These are phyloP conservation scores for Agroathelia rolfsii DNA, from an alignment of 1,284 basidiomycete species.

Conservation along the genomic window DNA sequence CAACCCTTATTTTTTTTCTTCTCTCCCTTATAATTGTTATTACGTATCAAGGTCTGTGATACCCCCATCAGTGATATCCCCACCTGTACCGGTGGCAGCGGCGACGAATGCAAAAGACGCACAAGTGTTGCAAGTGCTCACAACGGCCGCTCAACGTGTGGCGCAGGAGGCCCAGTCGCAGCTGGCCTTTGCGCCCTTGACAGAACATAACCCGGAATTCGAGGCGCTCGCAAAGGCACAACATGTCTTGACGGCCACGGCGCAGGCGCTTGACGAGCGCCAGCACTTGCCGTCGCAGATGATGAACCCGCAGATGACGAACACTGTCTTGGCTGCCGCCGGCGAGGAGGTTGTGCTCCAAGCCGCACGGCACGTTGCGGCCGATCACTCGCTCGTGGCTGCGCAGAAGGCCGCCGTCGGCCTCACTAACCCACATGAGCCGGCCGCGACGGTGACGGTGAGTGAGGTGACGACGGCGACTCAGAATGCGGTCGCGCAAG, in stretches of 20 bases:
- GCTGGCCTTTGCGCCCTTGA: constrained; percentile 39
- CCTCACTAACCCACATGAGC: constrained; percentile 24
- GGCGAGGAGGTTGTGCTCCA: constrained; percentile 72
- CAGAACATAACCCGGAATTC: constrained; percentile 36
- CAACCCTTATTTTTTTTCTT: neutral
- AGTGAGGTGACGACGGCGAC: constrained; percentile 70
- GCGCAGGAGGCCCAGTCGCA: constrained; percentile 64
- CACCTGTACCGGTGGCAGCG: constrained; percentile 18
- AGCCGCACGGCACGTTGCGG: constrained; percentile 60
- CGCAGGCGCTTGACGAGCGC: constrained; percentile 67
- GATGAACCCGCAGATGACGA: constrained; percentile 33
- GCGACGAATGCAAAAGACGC: constrained; percentile 33
- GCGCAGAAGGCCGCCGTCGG: constrained; percentile 32
- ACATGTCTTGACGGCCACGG: constrained; percentile 67
- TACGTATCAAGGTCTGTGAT: constrained; percentile 4
- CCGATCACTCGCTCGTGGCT: constrained; percentile 38
- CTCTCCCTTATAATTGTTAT: too few species aligned
- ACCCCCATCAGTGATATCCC: too few species aligned
- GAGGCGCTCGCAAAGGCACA: constrained; percentile 70
- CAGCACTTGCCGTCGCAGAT: too few species aligned
- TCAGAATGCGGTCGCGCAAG: constrained; percentile 59
- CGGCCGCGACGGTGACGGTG: constrained; percentile 57
- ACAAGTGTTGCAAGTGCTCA: constrained; percentile 66
- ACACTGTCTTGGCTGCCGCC: constrained; percentile 52
- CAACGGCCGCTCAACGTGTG: constrained; percentile 64